Evolutionary conservation across 2,329 filamentous ascomycete genomes (phyloP).

Genomic region (Claviceps arundinis): DNA sequence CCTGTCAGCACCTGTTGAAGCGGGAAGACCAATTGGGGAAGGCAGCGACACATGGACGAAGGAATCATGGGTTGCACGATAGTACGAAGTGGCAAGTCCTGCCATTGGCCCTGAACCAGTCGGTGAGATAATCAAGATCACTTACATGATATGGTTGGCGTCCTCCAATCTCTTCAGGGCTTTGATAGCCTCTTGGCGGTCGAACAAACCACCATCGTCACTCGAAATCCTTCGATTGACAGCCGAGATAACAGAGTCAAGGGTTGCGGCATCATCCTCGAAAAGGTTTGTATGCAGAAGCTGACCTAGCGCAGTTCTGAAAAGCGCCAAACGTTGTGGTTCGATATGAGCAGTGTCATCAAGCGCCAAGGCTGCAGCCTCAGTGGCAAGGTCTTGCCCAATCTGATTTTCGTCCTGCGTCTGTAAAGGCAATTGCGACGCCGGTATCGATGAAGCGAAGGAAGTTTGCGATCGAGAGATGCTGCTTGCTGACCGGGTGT

Average conservation of each 20-base stretch:
- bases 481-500: slow-evolving; percentile 22
- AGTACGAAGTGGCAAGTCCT: background rate
- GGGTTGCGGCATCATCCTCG: slow-evolving; percentile 66
- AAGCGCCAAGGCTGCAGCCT: slow-evolving; percentile 28
- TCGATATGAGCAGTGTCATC: slow-evolving; percentile 35
- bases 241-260: slow-evolving; percentile 60
- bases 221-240: slow-evolving; percentile 60
- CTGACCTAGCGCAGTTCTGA: slow-evolving; percentile 71
- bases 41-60: background rate
- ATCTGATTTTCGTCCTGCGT: slow-evolving; percentile 28
- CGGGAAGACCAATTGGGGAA: background rate
- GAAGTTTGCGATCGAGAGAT: slow-evolving; percentile 40
- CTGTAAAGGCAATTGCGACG: slow-evolving; percentile 50
- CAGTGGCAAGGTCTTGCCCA: slow-evolving; percentile 31
- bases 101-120: background rate
- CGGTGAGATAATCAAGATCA: slow-evolving; percentile 12
- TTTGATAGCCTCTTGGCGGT: slow-evolving; percentile 56
- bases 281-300: slow-evolving; percentile 77
- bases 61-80: background rate
- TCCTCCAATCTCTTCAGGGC: slow-evolving; percentile 71
- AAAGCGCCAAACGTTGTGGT: slow-evolving; percentile 51
- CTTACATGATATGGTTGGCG: slow-evolving; percentile 85
- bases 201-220: slow-evolving; percentile 46
- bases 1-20: slow-evolving; percentile 9
- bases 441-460: slow-evolving; percentile 67